Base-by-base conservation (phyloP, 2,329 filamentous ascomycete genomes). In the Hymenoscyphus occultus region DNA sequence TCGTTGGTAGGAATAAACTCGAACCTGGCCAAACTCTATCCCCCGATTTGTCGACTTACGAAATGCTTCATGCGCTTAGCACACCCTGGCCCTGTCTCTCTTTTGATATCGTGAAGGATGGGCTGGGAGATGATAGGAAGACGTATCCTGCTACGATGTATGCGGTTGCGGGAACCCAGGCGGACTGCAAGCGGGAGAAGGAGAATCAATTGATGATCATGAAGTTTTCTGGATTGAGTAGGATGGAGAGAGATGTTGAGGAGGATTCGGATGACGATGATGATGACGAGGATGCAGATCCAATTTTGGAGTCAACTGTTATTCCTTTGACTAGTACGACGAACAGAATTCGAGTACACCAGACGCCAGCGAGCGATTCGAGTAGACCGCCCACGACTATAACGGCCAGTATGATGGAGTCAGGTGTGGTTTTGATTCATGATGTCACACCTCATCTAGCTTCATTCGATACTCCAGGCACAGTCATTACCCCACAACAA, bases 71-170 rank as follows among this genome's bases (percentile, higher is more conserved):
- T 82, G 92, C 88, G 67, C 85, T 99, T 69, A 95, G 90, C 78
- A 93, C 93, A 7, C 93, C 93, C 0, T 99, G 95, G 95, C 95
- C 95, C 2, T 99, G 95, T 77, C 85, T 99, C 16, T 98, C 94
- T 1, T 97, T 97, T 78, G 95, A 98, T 76, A 90, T 99, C 66
- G 79, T 99, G 68, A 89, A 85, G 72, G 95, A 99, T 79, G 83
- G 84, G 61, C 85, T 99, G 19, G 95, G 95, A 71, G 90, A 97
- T 76, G 88, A 92, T 78, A 90, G 95, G 75, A 96, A 90, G 77
- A 88, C 90, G n/a, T 99, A 96, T 78, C 95, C 95, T 32, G 92
- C 93, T 60, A 97, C 94, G 65, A 90, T 97, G 80, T 99, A 98
- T 80, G 90, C 93, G 12, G 93, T 98, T 39, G 89, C 93, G 19